Conservation (phyloP, 495 filamentous ascomycete genomes). For the Endocarpon pusillum region DNA sequence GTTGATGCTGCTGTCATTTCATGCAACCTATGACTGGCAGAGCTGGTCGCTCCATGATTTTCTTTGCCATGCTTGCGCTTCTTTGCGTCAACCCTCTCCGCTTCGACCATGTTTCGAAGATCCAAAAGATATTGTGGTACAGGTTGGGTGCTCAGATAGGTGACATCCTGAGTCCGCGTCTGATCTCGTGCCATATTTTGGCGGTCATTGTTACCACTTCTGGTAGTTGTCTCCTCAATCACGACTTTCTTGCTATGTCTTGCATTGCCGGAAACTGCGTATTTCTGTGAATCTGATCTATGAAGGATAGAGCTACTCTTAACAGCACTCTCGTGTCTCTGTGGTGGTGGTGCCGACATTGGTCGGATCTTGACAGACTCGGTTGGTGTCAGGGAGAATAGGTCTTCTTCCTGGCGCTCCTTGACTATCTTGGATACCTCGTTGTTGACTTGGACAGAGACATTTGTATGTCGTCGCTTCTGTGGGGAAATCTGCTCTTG, state of each 20-base stretch:
- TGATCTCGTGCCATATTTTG: constrained; percentile 1
- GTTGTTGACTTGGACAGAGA: constrained; percentile 26
- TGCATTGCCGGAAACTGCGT: no score
- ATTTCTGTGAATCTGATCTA: no score
- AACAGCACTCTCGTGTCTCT: no score
- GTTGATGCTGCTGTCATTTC: neutral
- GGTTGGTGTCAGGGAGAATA: constrained; percentile 24
- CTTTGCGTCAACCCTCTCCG: no score
- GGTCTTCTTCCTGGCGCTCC: constrained; percentile 27
- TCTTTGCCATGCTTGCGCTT: constrained; percentile 1
- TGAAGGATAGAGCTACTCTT: no score
- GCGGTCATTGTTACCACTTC: constrained; percentile 1
- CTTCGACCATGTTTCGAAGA: neutral
- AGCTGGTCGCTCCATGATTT: neutral
- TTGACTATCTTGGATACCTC: constrained; percentile 27
- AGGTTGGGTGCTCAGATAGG: constrained; percentile 31
- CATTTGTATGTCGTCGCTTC: constrained; percentile 10
- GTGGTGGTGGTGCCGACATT: constrained; percentile 11
- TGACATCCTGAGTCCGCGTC: constrained; percentile 18
- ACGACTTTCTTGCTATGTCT: neutral
- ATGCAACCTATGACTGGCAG: neutral
- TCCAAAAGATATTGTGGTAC: constrained; percentile 11
- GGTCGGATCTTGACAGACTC: constrained; percentile 8
- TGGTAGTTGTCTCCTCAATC: neutral
- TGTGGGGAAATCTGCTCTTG: constrained; percentile 3